Conservation (phyloP, 2,329 filamentous ascomycete genomes). For the Aspergillus ibericus region DNA sequence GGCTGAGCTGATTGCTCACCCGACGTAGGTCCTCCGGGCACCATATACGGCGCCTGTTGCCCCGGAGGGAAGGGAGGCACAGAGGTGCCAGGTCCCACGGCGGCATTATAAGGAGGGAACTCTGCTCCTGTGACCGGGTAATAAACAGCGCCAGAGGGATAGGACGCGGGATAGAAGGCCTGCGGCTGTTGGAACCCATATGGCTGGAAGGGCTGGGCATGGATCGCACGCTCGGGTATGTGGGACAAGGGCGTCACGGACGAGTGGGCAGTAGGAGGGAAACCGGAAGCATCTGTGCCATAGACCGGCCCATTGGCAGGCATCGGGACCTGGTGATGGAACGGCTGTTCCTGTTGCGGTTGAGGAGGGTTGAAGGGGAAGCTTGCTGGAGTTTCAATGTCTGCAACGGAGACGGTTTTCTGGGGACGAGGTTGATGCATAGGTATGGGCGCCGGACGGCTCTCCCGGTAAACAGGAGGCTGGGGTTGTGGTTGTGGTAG, state of each 20-base stretch:
- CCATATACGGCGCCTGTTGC: constrained; percentile 48
- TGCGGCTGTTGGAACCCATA: constrained; percentile 61
- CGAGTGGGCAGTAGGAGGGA: constrained; percentile 57
- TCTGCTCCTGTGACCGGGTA: constrained; percentile 56
- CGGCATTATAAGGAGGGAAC: constrained; percentile 45
- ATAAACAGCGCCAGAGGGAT: constrained; percentile 64
- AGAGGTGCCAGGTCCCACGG: constrained; percentile 48
- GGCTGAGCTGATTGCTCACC: constrained; percentile 48
- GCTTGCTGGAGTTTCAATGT: constrained; percentile 79
- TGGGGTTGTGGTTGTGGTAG: constrained; percentile 49
- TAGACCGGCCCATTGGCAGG: constrained; percentile 64
- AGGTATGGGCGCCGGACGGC: constrained; percentile 61
- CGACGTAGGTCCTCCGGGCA: constrained; percentile 30
- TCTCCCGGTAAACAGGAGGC: constrained; percentile 59
- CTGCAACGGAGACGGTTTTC: constrained; percentile 88
- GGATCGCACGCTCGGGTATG: constrained; percentile 88
- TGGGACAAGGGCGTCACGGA: constrained; percentile 83
- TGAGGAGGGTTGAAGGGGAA: constrained; percentile 61
- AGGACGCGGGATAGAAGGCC: constrained; percentile 60
- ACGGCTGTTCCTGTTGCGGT: constrained; percentile 75
- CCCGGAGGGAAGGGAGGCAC: constrained; percentile 59
- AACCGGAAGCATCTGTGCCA: constrained; percentile 58
- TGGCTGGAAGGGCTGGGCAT: constrained; percentile 86
- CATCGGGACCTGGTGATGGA: constrained; percentile 89
- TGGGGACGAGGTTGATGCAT: constrained; percentile 96